Base-by-base conservation (phyloP, 768 basidiomycete genomes). In the Boletus pseudopeckii region DNA sequence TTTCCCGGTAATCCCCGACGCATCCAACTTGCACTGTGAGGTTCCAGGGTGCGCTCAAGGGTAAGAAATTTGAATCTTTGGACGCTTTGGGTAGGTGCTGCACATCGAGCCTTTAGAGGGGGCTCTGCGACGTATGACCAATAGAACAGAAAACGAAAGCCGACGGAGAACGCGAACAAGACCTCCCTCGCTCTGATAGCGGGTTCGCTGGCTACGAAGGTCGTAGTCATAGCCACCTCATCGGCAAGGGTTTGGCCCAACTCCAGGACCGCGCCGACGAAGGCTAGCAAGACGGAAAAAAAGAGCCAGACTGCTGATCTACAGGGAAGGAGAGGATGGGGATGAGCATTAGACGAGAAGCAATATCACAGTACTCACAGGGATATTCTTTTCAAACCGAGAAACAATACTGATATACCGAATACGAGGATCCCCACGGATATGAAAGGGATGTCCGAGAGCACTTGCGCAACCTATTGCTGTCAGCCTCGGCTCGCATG, bases 381-480 rank as follows among this genome's bases (percentile, higher is more conserved):
- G 52, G 75, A 75, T 34, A 80, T 65, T 48, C 80, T 80, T 57
- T 75, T 80, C 67, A 81, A 71, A 22, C 77, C 61, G 38, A 85
- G 64, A 62, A 84, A 73, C 63, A 86, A 81, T 13, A 77, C 75
- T 47, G 83, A 80, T 39, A 82, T 72, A 14, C 80, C 84, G 50
- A 88, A 80, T 22, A 78, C 78, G 64, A 86, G 70, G n/a, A 87
- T 72, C 33, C 86, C 88, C 39, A 83, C 77, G 57, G 78, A 80
- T 62, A 86, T 80, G 56, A 86, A 74, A 20, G 88, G 88, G 50
- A 89, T 81, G 56, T 86, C 84, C 17, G 80, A 72, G 42, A 89
- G 72, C 39, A 88, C 64, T 57, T 74, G 70, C 53, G 81, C 78
- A 39, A 86, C 70, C 84, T 87, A 48, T 18, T 58, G 30, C 52